Conservation (phyloP, 495 filamentous ascomycete genomes). For the Neurospora pannonica region DNA sequence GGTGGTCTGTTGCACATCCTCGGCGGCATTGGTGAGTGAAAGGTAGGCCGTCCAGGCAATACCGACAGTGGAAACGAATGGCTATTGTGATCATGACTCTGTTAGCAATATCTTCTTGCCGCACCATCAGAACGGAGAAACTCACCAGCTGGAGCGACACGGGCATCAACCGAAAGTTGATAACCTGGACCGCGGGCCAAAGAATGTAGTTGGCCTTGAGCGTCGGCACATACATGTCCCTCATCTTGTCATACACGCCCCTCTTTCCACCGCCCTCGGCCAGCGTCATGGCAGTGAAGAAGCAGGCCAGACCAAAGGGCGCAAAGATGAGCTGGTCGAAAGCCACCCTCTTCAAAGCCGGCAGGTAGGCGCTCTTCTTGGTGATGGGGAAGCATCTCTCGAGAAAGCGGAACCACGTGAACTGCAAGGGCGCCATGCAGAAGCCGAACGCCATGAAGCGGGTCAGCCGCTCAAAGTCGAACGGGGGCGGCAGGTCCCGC, state of each 20-base stretch:
- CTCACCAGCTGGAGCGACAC: conserved; percentile 95
- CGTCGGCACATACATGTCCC: conserved; percentile 86
- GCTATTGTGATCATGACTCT: conserved; percentile 40
- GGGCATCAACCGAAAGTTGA: conserved; percentile 94
- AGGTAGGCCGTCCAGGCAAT: conserved; percentile 99
- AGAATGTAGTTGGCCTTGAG: conserved; percentile 94
- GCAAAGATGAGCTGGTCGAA: conserved; percentile 96
- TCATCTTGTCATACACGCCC: conserved; percentile 74
- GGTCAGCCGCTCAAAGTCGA: conserved; percentile 89
- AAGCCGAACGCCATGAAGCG: conserved; percentile 96
- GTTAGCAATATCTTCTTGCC: not conserved
- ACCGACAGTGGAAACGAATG: conserved; percentile 92
- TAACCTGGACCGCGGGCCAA: conserved; percentile 91
- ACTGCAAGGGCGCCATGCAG: conserved; percentile 91
- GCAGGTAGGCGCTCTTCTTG: conserved; percentile 60
- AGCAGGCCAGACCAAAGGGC: conserved; percentile 77
- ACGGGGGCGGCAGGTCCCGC: conserved; percentile 59
- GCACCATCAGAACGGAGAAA: conserved; percentile 7
- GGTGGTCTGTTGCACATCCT: conserved; percentile 36
- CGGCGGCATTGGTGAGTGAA: conserved; percentile 83
- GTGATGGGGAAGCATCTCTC: conserved; percentile 76
- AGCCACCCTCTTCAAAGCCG: conserved; percentile 79
- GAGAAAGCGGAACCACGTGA: conserved; percentile 90
- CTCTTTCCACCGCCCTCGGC: conserved; percentile 85
- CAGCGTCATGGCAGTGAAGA: conserved; percentile 95